Conservation (phyloP, 495 filamentous ascomycete species). For the Halenospora varia region DNA sequence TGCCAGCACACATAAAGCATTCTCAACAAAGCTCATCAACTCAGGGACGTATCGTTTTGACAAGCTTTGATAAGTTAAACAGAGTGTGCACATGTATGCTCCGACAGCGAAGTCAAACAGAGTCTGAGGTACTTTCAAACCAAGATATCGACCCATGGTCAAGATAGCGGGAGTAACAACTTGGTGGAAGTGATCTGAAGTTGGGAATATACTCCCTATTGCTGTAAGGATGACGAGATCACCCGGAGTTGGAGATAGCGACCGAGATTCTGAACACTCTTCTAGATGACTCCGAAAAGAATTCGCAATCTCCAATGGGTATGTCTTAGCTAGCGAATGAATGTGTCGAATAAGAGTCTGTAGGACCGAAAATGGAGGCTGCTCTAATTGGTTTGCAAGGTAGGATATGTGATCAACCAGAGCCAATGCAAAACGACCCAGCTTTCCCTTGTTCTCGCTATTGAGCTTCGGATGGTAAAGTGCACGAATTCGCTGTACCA, state of each 20-base stretch:
- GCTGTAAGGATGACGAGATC: slow-evolving; percentile 81
- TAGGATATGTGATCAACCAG: slow-evolving; percentile 73
- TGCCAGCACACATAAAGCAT: slow-evolving; percentile 66
- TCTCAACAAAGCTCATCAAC: slow-evolving; percentile 73
- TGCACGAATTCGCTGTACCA: slow-evolving; percentile 85
- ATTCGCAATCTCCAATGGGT: slow-evolving; percentile 68
- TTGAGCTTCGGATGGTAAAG: slow-evolving; percentile 85
- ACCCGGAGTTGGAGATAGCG: slow-evolving; percentile 59
- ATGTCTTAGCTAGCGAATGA: slow-evolving; percentile 81
- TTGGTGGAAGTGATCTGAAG: slow-evolving; percentile 94
- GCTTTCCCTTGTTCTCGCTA: slow-evolving; percentile 76
- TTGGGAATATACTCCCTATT: slow-evolving; percentile 81
- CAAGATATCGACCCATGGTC: slow-evolving; percentile 76
- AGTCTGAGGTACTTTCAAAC: slow-evolving; percentile 61
- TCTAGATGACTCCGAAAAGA: slow-evolving; percentile 72
- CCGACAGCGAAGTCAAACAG: slow-evolving; percentile 67
- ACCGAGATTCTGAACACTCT: slow-evolving; percentile 54
- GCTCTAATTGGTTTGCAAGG: slow-evolving; percentile 34
- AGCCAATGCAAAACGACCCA: slow-evolving; percentile 66
- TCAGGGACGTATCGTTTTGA: slow-evolving; percentile 89
- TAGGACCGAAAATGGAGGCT: slow-evolving; percentile 53
- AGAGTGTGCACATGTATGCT: slow-evolving; percentile 72
- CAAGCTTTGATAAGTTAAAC: slow-evolving; percentile 71
- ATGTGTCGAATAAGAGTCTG: slow-evolving; percentile 73
- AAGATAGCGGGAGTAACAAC: slow-evolving; percentile 87